Conservation (phyloP, 2,329 filamentous ascomycete species). For the Alternaria ethzedia region DNA sequence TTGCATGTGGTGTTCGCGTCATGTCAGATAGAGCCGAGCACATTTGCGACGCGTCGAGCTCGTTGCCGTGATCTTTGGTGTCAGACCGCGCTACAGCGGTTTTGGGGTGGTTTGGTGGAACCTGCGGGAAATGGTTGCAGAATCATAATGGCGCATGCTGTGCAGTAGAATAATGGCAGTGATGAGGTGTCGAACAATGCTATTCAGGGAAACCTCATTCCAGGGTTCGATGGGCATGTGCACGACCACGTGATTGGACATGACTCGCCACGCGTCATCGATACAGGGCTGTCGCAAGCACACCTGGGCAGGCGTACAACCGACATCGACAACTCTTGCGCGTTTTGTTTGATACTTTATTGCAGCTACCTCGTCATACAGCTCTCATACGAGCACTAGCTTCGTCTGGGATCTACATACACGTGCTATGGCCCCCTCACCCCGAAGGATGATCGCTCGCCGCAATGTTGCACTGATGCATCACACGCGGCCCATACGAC, state of each 20-base stretch:
- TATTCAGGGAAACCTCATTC: not conserved
- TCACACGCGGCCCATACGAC: slow-evolving; percentile 15
- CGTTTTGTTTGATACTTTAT: not conserved
- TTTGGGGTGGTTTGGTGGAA: not conserved
- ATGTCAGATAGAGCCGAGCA: not conserved
- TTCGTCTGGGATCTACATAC: accelerated
- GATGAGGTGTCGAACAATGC: not conserved
- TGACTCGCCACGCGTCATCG: not conserved
- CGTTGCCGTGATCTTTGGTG: not conserved
- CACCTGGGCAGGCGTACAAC: not conserved
- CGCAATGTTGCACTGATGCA: slow-evolving; percentile 20
- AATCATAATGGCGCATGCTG: not conserved
- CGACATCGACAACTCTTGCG: not conserved
- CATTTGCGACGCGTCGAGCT: not conserved
- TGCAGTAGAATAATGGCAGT: not conserved
- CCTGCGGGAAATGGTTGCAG: not conserved
- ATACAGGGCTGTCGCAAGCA: not conserved
- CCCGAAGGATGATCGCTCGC: slow-evolving; percentile 15
- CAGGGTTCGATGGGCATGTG: not conserved
- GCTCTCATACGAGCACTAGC: not conserved
- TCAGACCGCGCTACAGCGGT: not conserved
- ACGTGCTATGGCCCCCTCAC: not conserved
- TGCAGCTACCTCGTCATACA: not conserved
- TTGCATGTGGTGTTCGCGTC: not conserved
- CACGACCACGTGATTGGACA: not conserved